Evolutionary conservation across 257 asterid species (phyloP), one percentile per base, ranked within the genome.

Genomic region (Solanum ossicruentum): DNA sequence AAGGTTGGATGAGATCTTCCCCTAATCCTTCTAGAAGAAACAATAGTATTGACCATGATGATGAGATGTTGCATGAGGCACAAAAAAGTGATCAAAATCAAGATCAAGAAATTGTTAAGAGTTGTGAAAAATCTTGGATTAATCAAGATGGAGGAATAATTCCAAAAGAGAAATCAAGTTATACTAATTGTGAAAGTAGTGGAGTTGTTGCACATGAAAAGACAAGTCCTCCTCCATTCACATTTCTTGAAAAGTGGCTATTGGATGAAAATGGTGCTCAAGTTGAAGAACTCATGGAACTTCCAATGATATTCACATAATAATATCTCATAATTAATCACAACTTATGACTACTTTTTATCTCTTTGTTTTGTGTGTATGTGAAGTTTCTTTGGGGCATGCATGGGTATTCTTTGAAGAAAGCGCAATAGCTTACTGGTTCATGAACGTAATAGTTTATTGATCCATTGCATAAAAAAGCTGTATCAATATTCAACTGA

Each of bases 1-100:
- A 96, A 87, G 98, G 99, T 17, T 96, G 99, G 99, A 96, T 93
- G 99, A 91, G 93, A 85, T 89, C 98, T 71, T 91, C 97, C 7
- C 90, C 96, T 43, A 67, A 86, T 39, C 58, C 84, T 61, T 61
- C 84, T 82, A 41, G 60, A 28, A 58, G 52, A 45, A 61, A 66
- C 4, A 61, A 51, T 51, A 56, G 21, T 39, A 15, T 57, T 57
- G n/a, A 80, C 45, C 28, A 63, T 63, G 32, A 6, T 32, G 47
- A 43, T 47, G 78, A 65, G 16, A 52, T 45, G 45, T 45, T 39
- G 32, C 16, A 63, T 23, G 43, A 58, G 17, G 60, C 80, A 17
- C 39, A 77, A 58, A 21, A 75, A 11, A 23, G 21, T 16, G 47
- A 26, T 0, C 39, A 56, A 41, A 17, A 15, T 13, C 39, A 56